Conservation (phyloP, 1,284 basidiomycete species). For the Rhodofomes roseus region DNA sequence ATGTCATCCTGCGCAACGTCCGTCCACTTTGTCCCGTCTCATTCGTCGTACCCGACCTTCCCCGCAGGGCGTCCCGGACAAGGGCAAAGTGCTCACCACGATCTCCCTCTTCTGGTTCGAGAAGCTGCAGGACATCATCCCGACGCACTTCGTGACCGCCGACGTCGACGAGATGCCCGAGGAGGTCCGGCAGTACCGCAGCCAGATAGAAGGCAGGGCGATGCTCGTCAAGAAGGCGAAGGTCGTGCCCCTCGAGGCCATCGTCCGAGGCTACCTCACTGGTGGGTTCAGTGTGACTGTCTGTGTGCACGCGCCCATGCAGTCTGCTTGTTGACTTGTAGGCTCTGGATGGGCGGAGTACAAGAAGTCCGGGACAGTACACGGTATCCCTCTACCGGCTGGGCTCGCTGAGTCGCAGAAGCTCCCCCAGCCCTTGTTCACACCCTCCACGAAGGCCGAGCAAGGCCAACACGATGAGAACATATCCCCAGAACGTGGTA, state of each 20-base stretch:
- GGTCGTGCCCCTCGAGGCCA: slow-evolving; percentile 94
- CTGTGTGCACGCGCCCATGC: no score
- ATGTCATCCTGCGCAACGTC: slow-evolving; percentile 91
- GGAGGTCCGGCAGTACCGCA: slow-evolving; percentile 65
- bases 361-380: slow-evolving; percentile 83
- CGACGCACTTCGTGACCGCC: slow-evolving; percentile 84
- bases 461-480: slow-evolving; percentile 96
- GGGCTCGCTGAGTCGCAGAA: slow-evolving; percentile 87
- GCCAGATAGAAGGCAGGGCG: slow-evolving; percentile 77
- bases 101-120: slow-evolving; percentile 97
- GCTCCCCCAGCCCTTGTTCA: slow-evolving; percentile 85
- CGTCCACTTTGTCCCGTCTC: slow-evolving; percentile 26
- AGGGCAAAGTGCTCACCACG: slow-evolving; percentile 87
- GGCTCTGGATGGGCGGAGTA: slow-evolving; percentile 97
- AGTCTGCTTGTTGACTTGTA: slow-evolving; percentile 26
- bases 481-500: slow-evolving; percentile 89
- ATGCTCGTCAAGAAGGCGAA: slow-evolving; percentile 93
- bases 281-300: slow-evolving; percentile 45
- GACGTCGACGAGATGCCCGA: slow-evolving; percentile 71
- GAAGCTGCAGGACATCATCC: slow-evolving; percentile 73
- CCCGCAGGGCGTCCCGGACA: slow-evolving; percentile 87
- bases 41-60: background rate
- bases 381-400: slow-evolving; percentile 76
- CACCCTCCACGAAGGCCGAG: slow-evolving; percentile 96
- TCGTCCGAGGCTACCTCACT: slow-evolving; percentile 94